Evolutionary conservation across 2,329 filamentous ascomycete species (phyloP).

Genomic region (Aspergillus piperis): DNA sequence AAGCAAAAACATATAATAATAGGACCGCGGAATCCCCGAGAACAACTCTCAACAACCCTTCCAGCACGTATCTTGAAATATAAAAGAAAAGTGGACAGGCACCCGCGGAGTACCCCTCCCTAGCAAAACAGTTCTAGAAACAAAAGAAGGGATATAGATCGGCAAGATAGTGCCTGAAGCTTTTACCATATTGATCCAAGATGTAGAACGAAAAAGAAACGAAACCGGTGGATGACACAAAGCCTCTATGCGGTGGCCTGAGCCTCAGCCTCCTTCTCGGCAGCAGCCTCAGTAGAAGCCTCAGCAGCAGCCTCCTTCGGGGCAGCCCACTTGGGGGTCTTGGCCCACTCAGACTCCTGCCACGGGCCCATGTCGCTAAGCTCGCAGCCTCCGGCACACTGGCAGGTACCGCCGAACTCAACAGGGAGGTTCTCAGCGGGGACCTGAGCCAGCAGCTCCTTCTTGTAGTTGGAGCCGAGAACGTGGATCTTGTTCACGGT

Average conservation of each 20-base stretch:
- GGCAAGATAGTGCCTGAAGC: conserved; percentile 13
- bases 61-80: neutral
- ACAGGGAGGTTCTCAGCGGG: conserved; percentile 87
- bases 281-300: conserved; percentile 28
- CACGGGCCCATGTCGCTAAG: conserved; percentile 90
- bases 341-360: conserved; percentile 54
- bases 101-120: conserved; percentile 8
- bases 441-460: conserved; percentile 80
- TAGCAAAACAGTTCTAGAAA: conserved; percentile 15
- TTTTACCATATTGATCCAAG: conserved; percentile 25
- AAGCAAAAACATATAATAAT: conserved; percentile 4
- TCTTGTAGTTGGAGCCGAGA: conserved; percentile 77
- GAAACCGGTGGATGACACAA: neutral
- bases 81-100: conserved; percentile 7
- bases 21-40: neutral
- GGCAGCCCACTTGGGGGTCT: conserved; percentile 46
- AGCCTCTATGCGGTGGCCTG: conserved; percentile 34
- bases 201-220: conserved; percentile 14
- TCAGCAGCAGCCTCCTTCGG: conserved; percentile 34
- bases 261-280: conserved; percentile 32
- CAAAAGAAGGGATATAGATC: conserved; percentile 13
- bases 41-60: conserved; percentile 2
- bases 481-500: conserved; percentile 96
- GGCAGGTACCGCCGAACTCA: conserved; percentile 79
- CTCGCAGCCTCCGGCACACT: conserved; percentile 79